Base-by-base conservation (phyloP, 176 grass and related monocot species). In the Tuctoria greenei region DNA sequence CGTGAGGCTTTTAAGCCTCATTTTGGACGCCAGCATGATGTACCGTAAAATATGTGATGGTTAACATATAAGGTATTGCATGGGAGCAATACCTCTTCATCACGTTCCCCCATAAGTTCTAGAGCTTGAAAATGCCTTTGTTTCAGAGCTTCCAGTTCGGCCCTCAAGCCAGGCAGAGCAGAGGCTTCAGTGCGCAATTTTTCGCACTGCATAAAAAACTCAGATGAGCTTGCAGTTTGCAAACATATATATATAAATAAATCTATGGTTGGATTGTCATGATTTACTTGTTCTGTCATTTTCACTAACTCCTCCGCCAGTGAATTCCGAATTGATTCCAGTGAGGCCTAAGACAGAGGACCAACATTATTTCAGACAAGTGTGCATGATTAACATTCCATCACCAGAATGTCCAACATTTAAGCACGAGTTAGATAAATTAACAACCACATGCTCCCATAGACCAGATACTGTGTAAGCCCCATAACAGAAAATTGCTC, bases 91-190 rank as follows among this genome's bases (percentile, higher is more conserved):
- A 99, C 96, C 96, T 95, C 96, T 95, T 99, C 96, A 81, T 99
- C 96, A 73, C 92, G 96, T 85, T 99, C 96, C 28, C 96, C 96
- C 96, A 95, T 99, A 79, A 99, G 92, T 82, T 99, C 96, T 43
- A 99, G 78, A 52, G 96, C 96, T 66, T 93, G 79, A 52, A 88
- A 90, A 59, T 99, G 92, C 63, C 96, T 95, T 84, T 85, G 89
- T 87, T 93, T 90, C 63, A 99, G 80, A 61, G 96, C 96, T 70
- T 99, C 92, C 43, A 99, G 68, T 68, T 99, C 96, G 18, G 89
- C 92, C 77, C 78, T 89, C 80, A 99, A 83, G 27, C 89, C 89
- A 92, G 96, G 96, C 71, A 99, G 85, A 84, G 78, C 69, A 61
- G 89, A 71, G 15, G 96, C 85, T 72, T 95, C 96, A 20, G 73